phyloP scores from a whole-genome alignment of 495 filamentous ascomycete genomes.

The Penicillium nucicola region DNA sequence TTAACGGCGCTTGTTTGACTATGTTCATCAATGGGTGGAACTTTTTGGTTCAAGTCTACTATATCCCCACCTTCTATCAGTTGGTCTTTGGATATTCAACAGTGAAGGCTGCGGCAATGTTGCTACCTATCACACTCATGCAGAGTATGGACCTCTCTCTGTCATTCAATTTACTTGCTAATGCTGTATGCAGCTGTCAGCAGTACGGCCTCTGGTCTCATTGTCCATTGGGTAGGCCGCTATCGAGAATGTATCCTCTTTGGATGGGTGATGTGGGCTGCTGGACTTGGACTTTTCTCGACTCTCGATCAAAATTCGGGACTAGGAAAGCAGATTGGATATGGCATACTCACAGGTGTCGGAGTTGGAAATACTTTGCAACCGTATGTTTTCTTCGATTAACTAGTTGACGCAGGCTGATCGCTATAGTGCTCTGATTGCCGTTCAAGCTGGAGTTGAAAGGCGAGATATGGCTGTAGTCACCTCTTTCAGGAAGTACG shows the following conservation, averaged over 20 bases:
- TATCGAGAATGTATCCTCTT: conserved; percentile 52
- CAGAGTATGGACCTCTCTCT: conserved; percentile 34
- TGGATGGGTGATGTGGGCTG: conserved; percentile 51
- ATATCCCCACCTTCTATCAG: conserved; percentile 55
- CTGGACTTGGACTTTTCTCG: conserved; percentile 52
- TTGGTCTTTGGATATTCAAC: conserved; percentile 51
- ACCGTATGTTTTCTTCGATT: conserved; percentile 28
- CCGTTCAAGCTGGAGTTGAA: conserved; percentile 50
- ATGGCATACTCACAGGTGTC: conserved; percentile 47
- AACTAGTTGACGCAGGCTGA: not conserved
- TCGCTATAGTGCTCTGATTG: conserved; percentile 38
- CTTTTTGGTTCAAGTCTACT: conserved; percentile 52
- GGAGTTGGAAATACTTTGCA: conserved; percentile 54
- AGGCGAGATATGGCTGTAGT: conserved; percentile 54
- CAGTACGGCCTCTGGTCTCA: conserved; percentile 50
- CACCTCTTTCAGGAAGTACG: conserved; percentile 52
- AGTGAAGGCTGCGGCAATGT: conserved; percentile 48
- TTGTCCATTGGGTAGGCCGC: conserved; percentile 51
- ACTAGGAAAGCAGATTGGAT: conserved; percentile 53
- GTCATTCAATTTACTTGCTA: not conserved
- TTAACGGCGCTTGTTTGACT: conserved; percentile 50
- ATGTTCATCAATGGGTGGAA: conserved; percentile 58
- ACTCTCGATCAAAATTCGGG: conserved; percentile 47
- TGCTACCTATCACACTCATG: conserved; percentile 51
- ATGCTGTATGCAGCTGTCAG: conserved; percentile 30